phyloP scores from a whole-genome alignment of 495 filamentous ascomycete species.

The Parmelia sp. region DNA sequence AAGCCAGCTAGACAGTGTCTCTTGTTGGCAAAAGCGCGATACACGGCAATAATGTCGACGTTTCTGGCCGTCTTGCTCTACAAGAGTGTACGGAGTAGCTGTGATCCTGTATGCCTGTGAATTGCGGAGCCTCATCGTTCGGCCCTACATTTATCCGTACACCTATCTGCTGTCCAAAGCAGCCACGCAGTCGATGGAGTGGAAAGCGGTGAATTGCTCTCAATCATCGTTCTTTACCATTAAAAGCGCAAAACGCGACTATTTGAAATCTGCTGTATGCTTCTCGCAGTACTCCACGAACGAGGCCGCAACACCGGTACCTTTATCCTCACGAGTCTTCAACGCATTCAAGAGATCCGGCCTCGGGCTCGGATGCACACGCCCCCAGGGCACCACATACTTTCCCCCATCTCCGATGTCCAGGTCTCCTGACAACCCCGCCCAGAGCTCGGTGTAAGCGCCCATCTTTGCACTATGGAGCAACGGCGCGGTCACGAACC shows the following conservation, averaged over 20 bases:
- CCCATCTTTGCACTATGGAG: slow-evolving; percentile 31
- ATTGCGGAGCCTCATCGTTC: no score
- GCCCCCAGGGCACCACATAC: slow-evolving; percentile 42
- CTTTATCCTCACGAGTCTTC: slow-evolving; percentile 30
- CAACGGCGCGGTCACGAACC: slow-evolving; percentile 22
- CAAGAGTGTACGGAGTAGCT: no score
- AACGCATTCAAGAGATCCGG: slow-evolving; percentile 31
- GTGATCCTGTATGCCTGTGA: no score
- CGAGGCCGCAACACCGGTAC: slow-evolving; percentile 28
- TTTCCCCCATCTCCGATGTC: slow-evolving; percentile 29
- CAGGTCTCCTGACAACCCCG: slow-evolving; percentile 36
- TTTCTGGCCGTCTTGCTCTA: no score
- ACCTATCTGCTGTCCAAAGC: no score
- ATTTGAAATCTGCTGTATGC: slow-evolving; percentile 12
- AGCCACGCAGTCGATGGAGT: no score
- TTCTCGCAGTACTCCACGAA: slow-evolving; percentile 34
- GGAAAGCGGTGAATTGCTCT: not conserved
- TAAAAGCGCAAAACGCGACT: no score
- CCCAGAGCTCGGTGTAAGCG: slow-evolving; percentile 40
- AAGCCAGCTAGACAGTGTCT: not conserved
- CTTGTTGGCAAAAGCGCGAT: no score
- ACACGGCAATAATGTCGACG: no score
- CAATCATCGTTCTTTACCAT: not conserved
- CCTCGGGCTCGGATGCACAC: slow-evolving; percentile 27
- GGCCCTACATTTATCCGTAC: no score